Evolutionary conservation across 2,329 filamentous ascomycete genomes (phyloP).

Genomic region (Cadophora luteo-olivacea): DNA sequence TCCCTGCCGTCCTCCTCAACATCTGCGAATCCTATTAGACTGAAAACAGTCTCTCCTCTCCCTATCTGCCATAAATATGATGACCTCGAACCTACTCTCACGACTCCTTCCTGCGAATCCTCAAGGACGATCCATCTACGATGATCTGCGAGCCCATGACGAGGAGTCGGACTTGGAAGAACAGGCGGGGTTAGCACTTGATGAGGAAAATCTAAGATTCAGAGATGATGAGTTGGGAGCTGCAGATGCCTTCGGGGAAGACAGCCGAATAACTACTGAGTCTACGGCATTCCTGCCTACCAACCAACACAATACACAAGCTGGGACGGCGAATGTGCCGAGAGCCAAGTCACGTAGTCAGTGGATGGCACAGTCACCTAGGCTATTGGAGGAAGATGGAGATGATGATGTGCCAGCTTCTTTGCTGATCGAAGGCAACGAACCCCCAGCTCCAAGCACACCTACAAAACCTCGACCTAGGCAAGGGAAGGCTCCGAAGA

Average conservation of each 20-base stretch:
- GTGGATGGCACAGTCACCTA: constrained; percentile 43
- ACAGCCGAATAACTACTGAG: constrained; percentile 42
- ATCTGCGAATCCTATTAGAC: constrained; percentile 4
- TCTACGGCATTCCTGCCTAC: constrained; percentile 42
- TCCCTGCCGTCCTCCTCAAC: constrained; percentile 8
- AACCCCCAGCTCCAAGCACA: constrained; percentile 39
- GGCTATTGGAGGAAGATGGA: constrained; percentile 43
- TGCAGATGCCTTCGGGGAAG: constrained; percentile 42
- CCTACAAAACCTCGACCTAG: constrained; percentile 37
- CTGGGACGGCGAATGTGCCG: constrained; percentile 18
- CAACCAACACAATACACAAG: constrained; percentile 31
- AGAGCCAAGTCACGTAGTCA: constrained; percentile 31
- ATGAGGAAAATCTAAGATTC: constrained; percentile 46
- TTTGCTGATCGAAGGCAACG: constrained; percentile 63
- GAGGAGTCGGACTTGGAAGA: constrained; percentile 45
- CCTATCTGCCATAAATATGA: constrained; percentile 36
- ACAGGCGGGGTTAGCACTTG: constrained; percentile 42
- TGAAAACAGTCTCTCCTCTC: background rate
- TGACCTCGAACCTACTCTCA: constrained; percentile 45
- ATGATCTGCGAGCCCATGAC: constrained; percentile 44
- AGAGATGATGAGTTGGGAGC: constrained; percentile 43
- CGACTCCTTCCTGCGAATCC: constrained; percentile 43
- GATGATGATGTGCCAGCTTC: constrained; percentile 67
- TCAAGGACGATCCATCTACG: constrained; percentile 45
- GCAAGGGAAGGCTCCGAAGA: constrained; percentile 30